Base-by-base conservation (phyloP, 2,329 filamentous ascomycete species). In the Beauveria scarabaeidicola region DNA sequence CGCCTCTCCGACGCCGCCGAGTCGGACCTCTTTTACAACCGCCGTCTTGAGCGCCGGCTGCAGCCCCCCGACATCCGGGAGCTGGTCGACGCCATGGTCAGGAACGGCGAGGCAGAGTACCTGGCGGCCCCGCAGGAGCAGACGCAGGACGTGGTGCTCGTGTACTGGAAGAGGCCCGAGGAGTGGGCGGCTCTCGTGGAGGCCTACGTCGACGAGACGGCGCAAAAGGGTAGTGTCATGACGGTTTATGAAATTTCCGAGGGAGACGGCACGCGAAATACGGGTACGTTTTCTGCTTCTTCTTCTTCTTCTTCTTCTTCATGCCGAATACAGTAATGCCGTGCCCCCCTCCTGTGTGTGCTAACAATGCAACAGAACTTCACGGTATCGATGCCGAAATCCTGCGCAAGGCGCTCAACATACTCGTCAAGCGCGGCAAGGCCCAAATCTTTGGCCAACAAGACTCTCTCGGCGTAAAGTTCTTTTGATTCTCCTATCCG, bases 361-460 rank as follows among this genome's bases (percentile, higher is more conserved):
- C 53, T 43, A 50, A 48, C 13, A 11, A 3, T 15, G 29, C 7
- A 46, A n/a, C 66, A 88, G 91, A 95, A 66, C 90, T 96, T 68
- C 85, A 91, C 72, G 90, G 89, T n/a, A 89, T 99, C 78, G 92
- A 97, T 70, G 78, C 81, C 50, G 90, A 91, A 25, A 73, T 96
- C 63, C 79, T 99, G 68, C 82, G 88, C 65, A 91, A 88, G 72
- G 88, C 90, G 41, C 79, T 99, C 52, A 82, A 84, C 62, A 79
- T 94, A 53, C 80, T 97, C 52, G 92, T 96, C 40, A 96, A 95
- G 79, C 83, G 88, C 63, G 91, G 91, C 66, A 96, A 89, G 75
- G 93, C 92, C 15, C 93, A 97, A 73, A 85, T 97, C 27, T 97
- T 99, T 75, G 93, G 93, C 38, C 83, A 85, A 58, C 91, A 93